Conservation (phyloP, 2,329 filamentous ascomycete species). For the Metarhizium rileyi region DNA sequence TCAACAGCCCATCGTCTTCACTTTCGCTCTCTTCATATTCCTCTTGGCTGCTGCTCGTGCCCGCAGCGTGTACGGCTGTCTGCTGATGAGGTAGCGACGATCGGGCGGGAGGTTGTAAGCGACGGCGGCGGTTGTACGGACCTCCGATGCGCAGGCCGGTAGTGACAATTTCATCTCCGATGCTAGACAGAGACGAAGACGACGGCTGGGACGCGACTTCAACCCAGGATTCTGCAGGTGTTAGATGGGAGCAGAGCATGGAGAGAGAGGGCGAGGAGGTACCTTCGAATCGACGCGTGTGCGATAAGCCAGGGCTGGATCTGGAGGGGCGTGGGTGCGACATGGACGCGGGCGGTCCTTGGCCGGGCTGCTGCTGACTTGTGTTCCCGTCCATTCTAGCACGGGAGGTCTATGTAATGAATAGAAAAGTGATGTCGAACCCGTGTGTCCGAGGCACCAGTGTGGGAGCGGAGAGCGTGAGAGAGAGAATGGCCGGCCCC, state of each 20-base stretch:
- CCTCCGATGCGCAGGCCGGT: slow-evolving; percentile 72
- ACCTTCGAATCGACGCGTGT: slow-evolving; percentile 28
- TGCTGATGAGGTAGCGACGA: slow-evolving; percentile 29
- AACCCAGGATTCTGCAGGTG: slow-evolving; percentile 77
- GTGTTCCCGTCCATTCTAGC: slow-evolving; percentile 18
- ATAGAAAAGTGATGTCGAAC: too few relatives aligned
- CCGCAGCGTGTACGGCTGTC: slow-evolving; percentile 31
- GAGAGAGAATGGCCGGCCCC: background rate
- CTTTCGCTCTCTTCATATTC: slow-evolving; percentile 92
- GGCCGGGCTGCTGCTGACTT: slow-evolving; percentile 13
- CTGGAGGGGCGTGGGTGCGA: slow-evolving; percentile 16
- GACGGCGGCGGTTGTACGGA: slow-evolving; percentile 52
- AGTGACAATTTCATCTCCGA: slow-evolving; percentile 81
- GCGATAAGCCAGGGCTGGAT: slow-evolving; percentile 21
- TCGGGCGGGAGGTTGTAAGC: slow-evolving; percentile 24
- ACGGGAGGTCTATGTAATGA: background rate
- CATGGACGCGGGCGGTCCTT: slow-evolving; percentile 14
- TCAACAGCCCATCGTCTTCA: slow-evolving; percentile 64
- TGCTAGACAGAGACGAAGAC: slow-evolving; percentile 81
- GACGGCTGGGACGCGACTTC: slow-evolving; percentile 89
- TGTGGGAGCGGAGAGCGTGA: too few relatives aligned
- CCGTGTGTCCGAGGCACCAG: background rate
- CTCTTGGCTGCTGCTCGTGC: slow-evolving; percentile 77
- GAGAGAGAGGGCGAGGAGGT: slow-evolving; percentile 9
- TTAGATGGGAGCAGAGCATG: slow-evolving; percentile 8